These are phyloP conservation scores for Luffa aegyptiaca DNA, from an alignment of 306 rosid genomes.

Conservation along the genomic window DNA sequence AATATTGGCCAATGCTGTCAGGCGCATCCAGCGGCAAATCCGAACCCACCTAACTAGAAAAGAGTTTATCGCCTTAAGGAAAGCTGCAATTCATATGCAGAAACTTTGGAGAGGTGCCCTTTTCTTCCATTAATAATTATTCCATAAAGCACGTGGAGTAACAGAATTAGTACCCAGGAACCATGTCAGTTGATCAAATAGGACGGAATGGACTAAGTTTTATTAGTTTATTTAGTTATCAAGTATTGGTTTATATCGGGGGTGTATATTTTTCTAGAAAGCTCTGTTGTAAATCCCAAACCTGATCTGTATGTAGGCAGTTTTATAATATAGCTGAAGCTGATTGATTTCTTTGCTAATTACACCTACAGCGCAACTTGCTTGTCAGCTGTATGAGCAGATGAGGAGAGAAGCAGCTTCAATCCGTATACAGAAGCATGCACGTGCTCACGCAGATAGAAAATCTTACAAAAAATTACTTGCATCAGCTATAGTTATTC, in stretches of 20 bases:
- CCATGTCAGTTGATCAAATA: background rate
- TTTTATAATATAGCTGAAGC: background rate
- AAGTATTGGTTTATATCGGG: background rate
- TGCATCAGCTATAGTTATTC: constrained; percentile 54
- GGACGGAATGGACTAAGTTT: background rate
- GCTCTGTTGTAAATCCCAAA: background rate
- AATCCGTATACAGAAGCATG: constrained; percentile 62
- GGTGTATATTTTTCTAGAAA: background rate
- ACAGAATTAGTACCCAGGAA: background rate
- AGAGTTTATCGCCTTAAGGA: constrained; percentile 48
- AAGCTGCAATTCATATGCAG: constrained; percentile 54
- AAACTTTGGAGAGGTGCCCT: constrained; percentile 63
- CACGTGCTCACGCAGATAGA: constrained; percentile 43
- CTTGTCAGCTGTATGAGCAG: constrained; percentile 44
- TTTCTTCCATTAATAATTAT: constrained; percentile 8
- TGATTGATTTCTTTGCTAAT: background rate
- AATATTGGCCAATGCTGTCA: constrained; percentile 65
- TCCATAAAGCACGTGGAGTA: background rate
- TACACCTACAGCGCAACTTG: constrained; percentile 48
- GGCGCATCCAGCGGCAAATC: constrained; percentile 67
- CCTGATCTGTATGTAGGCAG: background rate
- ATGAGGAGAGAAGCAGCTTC: constrained; percentile 80
- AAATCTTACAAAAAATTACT: constrained; percentile 40
- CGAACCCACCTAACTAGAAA: constrained; percentile 59
- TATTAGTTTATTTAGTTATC: background rate